Percentiles rank a stretch among this genome's conserved stretches.
Evolutionary conservation across 768 basidiomycete genomes (phyloP).

Genomic region (Plicaturopsis crispa): DNA sequence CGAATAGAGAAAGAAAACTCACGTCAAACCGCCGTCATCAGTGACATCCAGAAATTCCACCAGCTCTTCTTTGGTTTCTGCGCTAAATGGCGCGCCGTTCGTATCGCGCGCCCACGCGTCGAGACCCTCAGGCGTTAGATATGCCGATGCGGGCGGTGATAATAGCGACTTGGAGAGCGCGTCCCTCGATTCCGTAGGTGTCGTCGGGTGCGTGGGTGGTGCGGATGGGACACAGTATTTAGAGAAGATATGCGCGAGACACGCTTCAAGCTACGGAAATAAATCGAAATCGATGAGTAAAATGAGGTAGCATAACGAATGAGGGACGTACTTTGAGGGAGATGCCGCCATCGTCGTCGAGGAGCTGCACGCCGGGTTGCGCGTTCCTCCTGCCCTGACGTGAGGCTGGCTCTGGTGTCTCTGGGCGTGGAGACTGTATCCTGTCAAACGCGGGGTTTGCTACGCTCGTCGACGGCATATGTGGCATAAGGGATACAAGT

Average conservation of each 20-base stretch:
- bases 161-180: slow-evolving; percentile 26
- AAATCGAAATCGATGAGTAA: neutral
- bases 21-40: slow-evolving; percentile 69
- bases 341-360: slow-evolving; percentile 66
- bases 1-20: slow-evolving; percentile 17
- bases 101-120: slow-evolving; percentile 76
- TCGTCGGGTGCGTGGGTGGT: slow-evolving; percentile 34
- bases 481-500: too few species aligned
- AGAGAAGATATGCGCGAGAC: slow-evolving; percentile 70
- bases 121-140: slow-evolving; percentile 49
- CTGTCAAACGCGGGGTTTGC: too few species aligned
- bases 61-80: slow-evolving; percentile 73
- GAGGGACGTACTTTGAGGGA: slow-evolving; percentile 44
- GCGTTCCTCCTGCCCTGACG: slow-evolving; percentile 51
- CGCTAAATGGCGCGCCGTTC: slow-evolving; percentile 67
- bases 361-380: slow-evolving; percentile 42
- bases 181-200: slow-evolving; percentile 12
- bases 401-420: slow-evolving; percentile 56
- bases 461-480: too few species aligned
- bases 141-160: slow-evolving; percentile 44
- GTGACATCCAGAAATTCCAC: slow-evolving; percentile 70
- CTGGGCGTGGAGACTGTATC: slow-evolving; percentile 42
- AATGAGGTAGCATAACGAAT: neutral
- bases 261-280: slow-evolving; percentile 48
- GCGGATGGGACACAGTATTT: too few species aligned